Evolutionary conservation across 2,329 filamentous ascomycete genomes (phyloP).

Genomic region (Fusarium sambucinum): DNA sequence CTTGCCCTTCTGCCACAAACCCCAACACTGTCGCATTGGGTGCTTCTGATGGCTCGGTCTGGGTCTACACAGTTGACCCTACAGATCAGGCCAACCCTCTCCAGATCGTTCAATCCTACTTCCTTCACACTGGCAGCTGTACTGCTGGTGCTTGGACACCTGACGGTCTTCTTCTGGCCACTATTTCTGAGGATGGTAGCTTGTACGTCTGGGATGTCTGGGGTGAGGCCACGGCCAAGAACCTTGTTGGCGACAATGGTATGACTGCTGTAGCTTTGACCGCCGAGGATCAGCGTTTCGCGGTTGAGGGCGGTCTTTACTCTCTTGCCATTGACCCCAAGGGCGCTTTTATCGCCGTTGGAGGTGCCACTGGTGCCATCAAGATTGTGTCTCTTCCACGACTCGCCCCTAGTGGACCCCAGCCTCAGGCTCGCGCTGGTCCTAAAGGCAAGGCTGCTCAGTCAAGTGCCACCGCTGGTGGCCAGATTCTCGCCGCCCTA

Average conservation of each 20-base stretch:
- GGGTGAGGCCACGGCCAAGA: conserved; percentile 75
- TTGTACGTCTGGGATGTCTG: conserved; percentile 95
- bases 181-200: conserved; percentile 87
- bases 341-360: conserved; percentile 83
- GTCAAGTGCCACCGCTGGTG: conserved; percentile 56
- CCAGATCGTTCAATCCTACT: conserved; percentile 90
- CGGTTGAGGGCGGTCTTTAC: conserved; percentile 91
- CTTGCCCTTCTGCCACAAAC: conserved; percentile 78
- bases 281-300: conserved; percentile 86
- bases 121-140: conserved; percentile 86
- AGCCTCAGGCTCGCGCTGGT: conserved; percentile 42
- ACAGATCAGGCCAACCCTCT: conserved; percentile 71
- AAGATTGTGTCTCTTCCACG: conserved; percentile 87
- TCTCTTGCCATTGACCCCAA: conserved; percentile 85
- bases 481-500: conserved; percentile 81
- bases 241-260: conserved; percentile 64
- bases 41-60: conserved; percentile 90
- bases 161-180: conserved; percentile 87
- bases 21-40: conserved; percentile 89
- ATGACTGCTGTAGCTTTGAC: conserved; percentile 82
- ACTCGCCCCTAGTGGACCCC: conserved; percentile 51
- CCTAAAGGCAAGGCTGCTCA: conserved; percentile 53
- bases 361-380: conserved; percentile 88
- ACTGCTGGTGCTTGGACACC: conserved; percentile 93
- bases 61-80: conserved; percentile 90